A percentile compares a stretch with the other conserved stretches of the same genome.
Evolutionary conservation across 2,329 filamentous ascomycete genomes (phyloP).

Genomic region (Podosphaera aphanis): DNA sequence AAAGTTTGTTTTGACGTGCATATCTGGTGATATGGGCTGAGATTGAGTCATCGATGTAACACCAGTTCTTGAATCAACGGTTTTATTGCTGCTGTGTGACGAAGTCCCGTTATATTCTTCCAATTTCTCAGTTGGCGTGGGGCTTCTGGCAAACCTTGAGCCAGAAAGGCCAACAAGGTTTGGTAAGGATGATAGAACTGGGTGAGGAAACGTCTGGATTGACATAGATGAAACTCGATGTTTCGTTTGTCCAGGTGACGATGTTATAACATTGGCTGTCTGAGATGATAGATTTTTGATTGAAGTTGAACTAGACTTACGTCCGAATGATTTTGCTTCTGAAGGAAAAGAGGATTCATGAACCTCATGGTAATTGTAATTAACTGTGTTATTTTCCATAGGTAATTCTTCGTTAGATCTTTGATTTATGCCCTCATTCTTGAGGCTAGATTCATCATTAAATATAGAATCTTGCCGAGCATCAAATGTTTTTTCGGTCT

Average conservation of each 20-base stretch:
- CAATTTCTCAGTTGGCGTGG: constrained; percentile 8
- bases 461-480: background rate
- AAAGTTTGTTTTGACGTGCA: constrained; percentile 7
- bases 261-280: background rate
- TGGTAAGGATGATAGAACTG: constrained; percentile 3
- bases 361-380: constrained; percentile 17
- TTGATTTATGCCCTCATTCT: background rate
- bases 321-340: constrained; percentile 42
- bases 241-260: background rate
- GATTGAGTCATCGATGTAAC: constrained; percentile 5
- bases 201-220: background rate
- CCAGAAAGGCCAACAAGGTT: constrained; percentile 7
- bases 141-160: constrained; percentile 14
- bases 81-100: background rate
- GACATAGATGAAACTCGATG: background rate
- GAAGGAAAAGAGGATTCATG: constrained; percentile 41
- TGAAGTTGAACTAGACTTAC: constrained; percentile 4
- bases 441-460: background rate
- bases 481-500: background rate
- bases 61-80: background rate
- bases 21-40: constrained; percentile 10
- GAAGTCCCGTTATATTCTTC: background rate
- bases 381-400: constrained; percentile 5
- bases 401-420: constrained; percentile 8
- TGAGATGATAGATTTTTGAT: background rate